Base-by-base conservation (phyloP, 495 filamentous ascomycete species). In the Penicillium daleae region DNA sequence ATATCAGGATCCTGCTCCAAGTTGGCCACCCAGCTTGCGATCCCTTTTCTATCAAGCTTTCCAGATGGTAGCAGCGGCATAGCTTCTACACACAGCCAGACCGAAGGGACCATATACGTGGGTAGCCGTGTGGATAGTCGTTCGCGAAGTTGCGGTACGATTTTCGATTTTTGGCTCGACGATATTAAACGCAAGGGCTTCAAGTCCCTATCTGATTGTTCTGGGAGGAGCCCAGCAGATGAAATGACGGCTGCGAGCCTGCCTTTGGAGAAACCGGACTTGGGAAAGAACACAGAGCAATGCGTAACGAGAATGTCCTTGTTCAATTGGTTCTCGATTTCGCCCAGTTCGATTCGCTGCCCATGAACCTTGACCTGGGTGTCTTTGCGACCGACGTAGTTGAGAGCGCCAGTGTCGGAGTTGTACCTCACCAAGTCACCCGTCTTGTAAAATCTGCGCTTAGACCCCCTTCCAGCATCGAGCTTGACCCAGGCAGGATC, bases 331-430 rank as follows among this genome's bases (percentile, higher is more conserved):
- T 83, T 82, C 66, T 90, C 88, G 49, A 90, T 85, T 63, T 90
- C 88, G 3, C 82, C 84, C 17, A 90, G 73, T 67, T 90, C 88
- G 35, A 90, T 80, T 32, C 88, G 75, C 64, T 90, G 88, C 12
- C 88, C 88, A 40, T 85, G 82, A 19, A 89, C 73, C 71, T 90
- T 90, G n/a, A 88, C 83, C 65, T 89, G 87, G 1, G 83, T 83
- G 61, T 90, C 88, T 57, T 86, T 85, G 31, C 88, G 77, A 46
- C 87, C 87, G 19, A 90, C 72, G 71, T 87, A 89, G 40, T 80
- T 77, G n/a, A 89, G 71, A 10, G 75, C 78, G 10, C 84, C 83
- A 59, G 76, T 68, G 6, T 86, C 84, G n/a, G 85, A 82, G 29
- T 81, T 76, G 59, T 90, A 88, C 29, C 80, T 77, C 8, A 87